Evolutionary conservation across 2,329 filamentous ascomycete species (phyloP).

Genomic region (Decorospora gaudefroyi): DNA sequence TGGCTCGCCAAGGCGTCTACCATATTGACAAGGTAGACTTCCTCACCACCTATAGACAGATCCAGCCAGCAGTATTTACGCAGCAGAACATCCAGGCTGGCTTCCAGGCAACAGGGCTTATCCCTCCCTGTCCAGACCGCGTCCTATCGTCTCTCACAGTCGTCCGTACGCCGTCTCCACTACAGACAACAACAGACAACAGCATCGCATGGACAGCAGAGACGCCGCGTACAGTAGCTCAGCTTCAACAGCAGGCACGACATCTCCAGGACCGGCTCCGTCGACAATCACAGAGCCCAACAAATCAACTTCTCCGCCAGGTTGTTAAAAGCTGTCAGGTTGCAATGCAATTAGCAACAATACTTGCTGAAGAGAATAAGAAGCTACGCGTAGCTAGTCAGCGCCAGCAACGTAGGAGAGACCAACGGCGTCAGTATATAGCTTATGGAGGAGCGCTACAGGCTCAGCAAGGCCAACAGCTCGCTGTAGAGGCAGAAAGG

Average conservation of each 20-base stretch:
- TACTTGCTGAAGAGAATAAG: background rate
- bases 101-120: too few relatives aligned
- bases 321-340: background rate
- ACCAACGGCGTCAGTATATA: too few relatives aligned
- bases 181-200: slow-evolving; percentile 5
- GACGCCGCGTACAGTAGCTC: background rate
- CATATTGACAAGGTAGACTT: too few relatives aligned
- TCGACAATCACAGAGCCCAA: background rate
- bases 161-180: slow-evolving; percentile 21
- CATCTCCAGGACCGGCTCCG: background rate
- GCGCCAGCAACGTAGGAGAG: background rate
- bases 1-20: background rate
- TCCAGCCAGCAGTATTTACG: background rate
- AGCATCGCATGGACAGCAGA: background rate
- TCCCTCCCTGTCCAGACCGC: too few relatives aligned
- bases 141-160: too few relatives aligned
- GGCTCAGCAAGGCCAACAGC: too few relatives aligned
- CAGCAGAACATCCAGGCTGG: background rate
- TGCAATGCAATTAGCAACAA: background rate
- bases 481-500: too few relatives aligned
- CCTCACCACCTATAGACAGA: background rate
- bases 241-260: background rate
- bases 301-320: background rate
- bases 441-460: too few relatives aligned
- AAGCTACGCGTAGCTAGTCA: background rate